A percentile compares a stretch with the other conserved stretches of the same genome.
Conservation (phyloP, 352 stramenopile species). For the Phytophthora rubi region DNA sequence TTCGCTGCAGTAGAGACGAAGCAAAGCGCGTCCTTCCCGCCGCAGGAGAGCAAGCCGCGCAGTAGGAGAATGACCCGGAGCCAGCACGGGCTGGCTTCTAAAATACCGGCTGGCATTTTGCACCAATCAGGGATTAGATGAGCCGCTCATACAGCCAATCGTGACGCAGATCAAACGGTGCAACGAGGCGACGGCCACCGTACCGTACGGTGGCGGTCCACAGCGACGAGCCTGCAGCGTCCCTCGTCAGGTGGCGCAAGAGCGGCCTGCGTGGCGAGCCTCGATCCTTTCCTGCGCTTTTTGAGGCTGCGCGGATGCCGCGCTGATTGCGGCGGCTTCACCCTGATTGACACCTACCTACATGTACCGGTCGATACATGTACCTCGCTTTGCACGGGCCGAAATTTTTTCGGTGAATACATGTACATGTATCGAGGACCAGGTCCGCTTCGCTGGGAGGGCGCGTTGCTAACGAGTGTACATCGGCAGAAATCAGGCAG, state of each 20-base stretch:
- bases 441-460: slow-evolving; percentile 2
- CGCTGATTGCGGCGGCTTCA: background rate
- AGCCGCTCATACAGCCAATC: slow-evolving; percentile 17
- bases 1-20: background rate
- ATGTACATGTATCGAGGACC: slow-evolving; percentile 1
- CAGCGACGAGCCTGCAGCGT: slow-evolving; percentile 15
- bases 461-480: slow-evolving; percentile 6
- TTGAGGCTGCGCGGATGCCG: background rate
- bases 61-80: slow-evolving; percentile 41
- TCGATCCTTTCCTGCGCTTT: background rate
- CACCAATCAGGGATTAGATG: slow-evolving; percentile 15
- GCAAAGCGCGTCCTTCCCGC: slow-evolving; percentile 20
- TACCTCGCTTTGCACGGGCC: slow-evolving; percentile 3
- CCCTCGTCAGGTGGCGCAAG: slow-evolving; percentile 33
- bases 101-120: slow-evolving; percentile 29
- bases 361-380: too few species aligned
- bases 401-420: slow-evolving; percentile 22
- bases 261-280: slow-evolving; percentile 14
- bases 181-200: slow-evolving; percentile 25
- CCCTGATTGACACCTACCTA: too few species aligned
- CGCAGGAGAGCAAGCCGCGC: slow-evolving; percentile 4
- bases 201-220: too few species aligned
- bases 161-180: background rate
- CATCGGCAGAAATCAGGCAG: slow-evolving; percentile 14
- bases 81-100: slow-evolving; percentile 33